A percentile compares a stretch with the other conserved stretches of the same genome.
Evolutionary conservation across 2,329 filamentous ascomycete genomes (phyloP).

Genomic region (Helicocarpus griseus): DNA sequence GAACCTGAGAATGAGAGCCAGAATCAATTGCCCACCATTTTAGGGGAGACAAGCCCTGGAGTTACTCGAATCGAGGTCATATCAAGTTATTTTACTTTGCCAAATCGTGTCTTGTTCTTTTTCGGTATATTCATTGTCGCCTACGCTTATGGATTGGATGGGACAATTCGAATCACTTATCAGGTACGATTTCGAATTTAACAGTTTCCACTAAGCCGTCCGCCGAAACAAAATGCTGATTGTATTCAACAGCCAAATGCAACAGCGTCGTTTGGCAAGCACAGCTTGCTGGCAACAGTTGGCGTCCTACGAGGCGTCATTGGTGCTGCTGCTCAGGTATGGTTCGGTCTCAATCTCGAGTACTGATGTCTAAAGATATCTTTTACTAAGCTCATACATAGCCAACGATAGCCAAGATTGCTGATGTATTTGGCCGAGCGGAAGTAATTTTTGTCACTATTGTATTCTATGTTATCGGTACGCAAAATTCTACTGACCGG

Average conservation of each 20-base stretch:
- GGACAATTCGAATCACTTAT: conserved; percentile 44
- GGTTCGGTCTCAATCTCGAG: conserved; percentile 1
- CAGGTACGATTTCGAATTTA: conserved; percentile 23
- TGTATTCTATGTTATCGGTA: conserved; percentile 46
- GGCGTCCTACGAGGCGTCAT: conserved; percentile 51
- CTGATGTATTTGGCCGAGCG: conserved; percentile 53
- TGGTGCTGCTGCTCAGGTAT: conserved; percentile 45
- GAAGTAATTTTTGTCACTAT: conserved; percentile 49
- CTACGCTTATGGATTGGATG: conserved; percentile 55
- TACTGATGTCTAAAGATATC: too few relatives aligned
- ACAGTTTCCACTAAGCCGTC: conserved; percentile 5
- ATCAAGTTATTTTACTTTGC: conserved; percentile 40
- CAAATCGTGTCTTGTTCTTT: conserved; percentile 50
- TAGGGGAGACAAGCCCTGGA: conserved; percentile 37
- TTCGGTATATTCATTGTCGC: conserved; percentile 52
- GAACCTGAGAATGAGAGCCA: neutral
- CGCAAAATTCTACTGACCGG: neutral
- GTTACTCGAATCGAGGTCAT: conserved; percentile 53
- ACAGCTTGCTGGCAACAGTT: conserved; percentile 50
- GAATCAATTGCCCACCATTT: neutral
- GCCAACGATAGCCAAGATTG: conserved; percentile 52
- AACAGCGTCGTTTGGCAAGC: conserved; percentile 41
- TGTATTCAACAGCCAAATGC: conserved; percentile 39
- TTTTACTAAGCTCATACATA: conserved; percentile 19
- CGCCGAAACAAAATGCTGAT: conserved; percentile 1